A percentile compares a stretch with the other conserved stretches of the same genome.
These are phyloP conservation scores for Kazachstania viticola DNA, from an alignment of 805 yeast genomes.

Conservation along the genomic window DNA sequence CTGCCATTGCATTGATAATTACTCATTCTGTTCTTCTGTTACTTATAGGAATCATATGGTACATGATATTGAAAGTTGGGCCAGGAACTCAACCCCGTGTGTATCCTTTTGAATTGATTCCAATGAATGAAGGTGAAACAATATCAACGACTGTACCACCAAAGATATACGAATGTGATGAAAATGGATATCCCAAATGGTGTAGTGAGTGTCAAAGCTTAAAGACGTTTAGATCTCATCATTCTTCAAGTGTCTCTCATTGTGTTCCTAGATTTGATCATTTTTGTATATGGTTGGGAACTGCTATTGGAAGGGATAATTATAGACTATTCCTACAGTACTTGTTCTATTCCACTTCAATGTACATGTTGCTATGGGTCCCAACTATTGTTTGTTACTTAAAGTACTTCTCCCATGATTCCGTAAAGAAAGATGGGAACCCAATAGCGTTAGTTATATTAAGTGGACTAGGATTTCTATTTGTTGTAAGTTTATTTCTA, in stretches of 20 bases:
- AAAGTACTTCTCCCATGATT: slow-evolving; percentile 3
- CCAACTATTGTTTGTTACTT: slow-evolving; percentile 27
- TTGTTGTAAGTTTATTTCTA: slow-evolving; percentile 33
- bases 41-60: slow-evolving; percentile 11
- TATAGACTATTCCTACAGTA: slow-evolving; percentile 48
- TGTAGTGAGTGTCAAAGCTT: slow-evolving; percentile 56
- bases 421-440: slow-evolving; percentile 32
- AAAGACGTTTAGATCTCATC: slow-evolving; percentile 61
- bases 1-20: slow-evolving; percentile 16
- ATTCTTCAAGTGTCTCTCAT: slow-evolving; percentile 39
- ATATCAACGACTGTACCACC: slow-evolving; percentile 35
- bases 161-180: slow-evolving; percentile 52
- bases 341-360: slow-evolving; percentile 27
- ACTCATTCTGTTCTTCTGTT: slow-evolving; percentile 8
- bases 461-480: slow-evolving; percentile 29
- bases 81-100: slow-evolving; percentile 20
- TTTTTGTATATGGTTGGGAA: slow-evolving; percentile 69
- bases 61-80: slow-evolving; percentile 11
- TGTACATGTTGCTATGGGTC: slow-evolving; percentile 31
- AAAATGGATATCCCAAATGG: slow-evolving; percentile 65
- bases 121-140: slow-evolving; percentile 1
- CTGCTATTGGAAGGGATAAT: slow-evolving; percentile 58
- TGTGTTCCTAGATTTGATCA: slow-evolving; percentile 79
- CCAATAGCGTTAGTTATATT: slow-evolving; percentile 37
- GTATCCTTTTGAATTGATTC: slow-evolving; percentile 14